Evolutionary conservation across 352 stramenopile species (phyloP), one percentile per base, ranked within the genome.

Genomic region (Phytophthora macrochlamydospora): DNA sequence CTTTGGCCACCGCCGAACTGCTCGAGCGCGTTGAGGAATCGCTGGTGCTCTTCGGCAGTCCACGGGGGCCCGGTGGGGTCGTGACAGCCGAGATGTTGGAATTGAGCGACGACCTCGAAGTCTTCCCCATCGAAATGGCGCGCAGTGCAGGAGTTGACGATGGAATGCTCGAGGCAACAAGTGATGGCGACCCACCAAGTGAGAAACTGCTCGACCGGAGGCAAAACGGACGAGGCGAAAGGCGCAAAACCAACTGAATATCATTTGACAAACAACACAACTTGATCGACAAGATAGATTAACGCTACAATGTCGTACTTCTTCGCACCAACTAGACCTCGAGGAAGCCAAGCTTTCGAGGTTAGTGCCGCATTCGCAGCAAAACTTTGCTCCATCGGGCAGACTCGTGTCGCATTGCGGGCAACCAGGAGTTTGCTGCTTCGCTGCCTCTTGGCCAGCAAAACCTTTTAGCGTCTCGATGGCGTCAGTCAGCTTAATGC

Each of bases 21-120:
- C 45, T 94, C 85, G 2, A 94, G 74, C 5, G 69, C 87, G 4
- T 74, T 54, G 1, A 94, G 69, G 65, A 94, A 93, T 9, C 87
- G 77, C 32, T 79, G 56, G 64, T 94, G 87, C 58, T 94, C 87
- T 28, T 91, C 76, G 6, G 56, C 50, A 7, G 76, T 71, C 87
- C 87, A 94, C 1, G 67, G 51, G 28, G 51, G 51, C 12, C 69
- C 50, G n/a, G 45, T 18, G 13, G 69, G 68, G 44, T 56, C 69
- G 24, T 49, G 48, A 31, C 24, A 5, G n/a, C 65, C 24, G 44
- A 58, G 30, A 79, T 55, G 56, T 68, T 78, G 56, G 56, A 69
- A 80, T 43, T 57, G 29, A 53, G n/a, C 30, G 51, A 40, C 18
- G 43, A 33, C 38, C 45, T 46, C 18, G 31, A 56, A 7, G 59